Evolutionary conservation across 345 rosid species (phyloP), one percentile per base, ranked within the genome.

Genomic region (Sapria himalayana): DNA sequence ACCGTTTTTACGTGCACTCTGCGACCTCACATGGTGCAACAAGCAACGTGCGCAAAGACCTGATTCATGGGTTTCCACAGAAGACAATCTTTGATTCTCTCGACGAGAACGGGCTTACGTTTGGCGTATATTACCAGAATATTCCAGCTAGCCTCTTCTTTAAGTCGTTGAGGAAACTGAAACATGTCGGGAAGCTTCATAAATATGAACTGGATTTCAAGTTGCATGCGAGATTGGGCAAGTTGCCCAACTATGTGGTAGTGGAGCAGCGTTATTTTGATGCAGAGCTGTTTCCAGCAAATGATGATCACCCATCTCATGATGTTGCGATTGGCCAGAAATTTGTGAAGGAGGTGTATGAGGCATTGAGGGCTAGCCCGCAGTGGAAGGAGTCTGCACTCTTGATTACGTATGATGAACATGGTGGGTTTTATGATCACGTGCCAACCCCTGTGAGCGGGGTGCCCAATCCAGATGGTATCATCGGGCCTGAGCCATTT

Each of bases 331-430:
- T 41, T 2, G 98, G 98, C 0, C 98, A 82, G 72, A 62, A 41
- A 61, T 82, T 89, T 34, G 77, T 89, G 57, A 89, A 82, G 77
- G 95, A 89, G 56, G 86, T 89, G 25, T 89, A 89, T 45, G 95
- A 89, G 70, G 82, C 63, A 32, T 54, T 89, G 45, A 55, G 98
- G 59, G 65, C 67, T 2, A 89, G 98, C 37, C 95, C 98, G 7
- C 98, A 89, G 77, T 89, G 98, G 95, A 61, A 84, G 2, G 98
- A 89, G 60, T 74, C 64, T 84, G 98, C 95, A 13, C 20, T 89
- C 52, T 19, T 82, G 61, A 79, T 89, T 5, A 89, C 98, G 2
- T 89, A 89, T 31, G 98, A 89, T 19, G 95, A 89, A 43, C 98
- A 82, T 9, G 98, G 98, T 2, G 98, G 98, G 25, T 82, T 89